Evolutionary conservation across 1,139 yeast species (phyloP).

Genomic region (Schizosaccharomyces versatilis): DNA sequence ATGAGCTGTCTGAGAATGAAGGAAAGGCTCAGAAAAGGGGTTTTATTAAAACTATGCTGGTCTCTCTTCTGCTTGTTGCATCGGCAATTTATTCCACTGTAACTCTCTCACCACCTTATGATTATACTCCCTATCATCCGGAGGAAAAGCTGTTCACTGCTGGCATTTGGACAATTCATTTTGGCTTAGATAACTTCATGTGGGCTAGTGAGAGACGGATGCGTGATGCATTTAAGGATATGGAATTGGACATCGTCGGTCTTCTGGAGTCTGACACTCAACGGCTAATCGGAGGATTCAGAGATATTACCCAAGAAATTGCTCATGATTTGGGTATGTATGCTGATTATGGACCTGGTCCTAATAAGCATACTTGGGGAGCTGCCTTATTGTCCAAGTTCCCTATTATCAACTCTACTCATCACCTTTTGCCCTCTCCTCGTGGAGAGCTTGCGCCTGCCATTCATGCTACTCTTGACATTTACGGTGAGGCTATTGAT

Average conservation of each 20-base stretch:
- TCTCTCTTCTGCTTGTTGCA: not conserved
- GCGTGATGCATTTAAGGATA: conserved; percentile 59
- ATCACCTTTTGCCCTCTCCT: conserved; percentile 81
- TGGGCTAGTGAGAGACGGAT: conserved; percentile 91
- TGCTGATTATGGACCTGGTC: conserved; percentile 93
- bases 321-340: conserved; percentile 91
- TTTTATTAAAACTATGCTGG: not conserved
- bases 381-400: conserved; percentile 77
- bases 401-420: conserved; percentile 76
- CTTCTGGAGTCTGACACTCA: conserved; percentile 83
- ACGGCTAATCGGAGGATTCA: conserved; percentile 78
- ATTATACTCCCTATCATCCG: conserved; percentile 56
- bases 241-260: conserved; percentile 79
- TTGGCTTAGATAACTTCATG: conserved; percentile 91
- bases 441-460: conserved; percentile 97
- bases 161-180: conserved; percentile 95
- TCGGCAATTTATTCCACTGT: conserved; percentile 26
- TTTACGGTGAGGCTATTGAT: conserved; percentile 4
- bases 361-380: conserved; percentile 97
- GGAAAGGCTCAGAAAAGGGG: not conserved
- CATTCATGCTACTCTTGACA: conserved; percentile 21
- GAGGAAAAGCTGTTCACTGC: conserved; percentile 62
- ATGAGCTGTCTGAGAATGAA: not conserved
- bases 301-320: conserved; percentile 75
- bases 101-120: conserved; percentile 34